These are phyloP conservation scores for Byssothecium circinans DNA, from an alignment of 2,329 filamentous ascomycete genomes.

Conservation along the genomic window DNA sequence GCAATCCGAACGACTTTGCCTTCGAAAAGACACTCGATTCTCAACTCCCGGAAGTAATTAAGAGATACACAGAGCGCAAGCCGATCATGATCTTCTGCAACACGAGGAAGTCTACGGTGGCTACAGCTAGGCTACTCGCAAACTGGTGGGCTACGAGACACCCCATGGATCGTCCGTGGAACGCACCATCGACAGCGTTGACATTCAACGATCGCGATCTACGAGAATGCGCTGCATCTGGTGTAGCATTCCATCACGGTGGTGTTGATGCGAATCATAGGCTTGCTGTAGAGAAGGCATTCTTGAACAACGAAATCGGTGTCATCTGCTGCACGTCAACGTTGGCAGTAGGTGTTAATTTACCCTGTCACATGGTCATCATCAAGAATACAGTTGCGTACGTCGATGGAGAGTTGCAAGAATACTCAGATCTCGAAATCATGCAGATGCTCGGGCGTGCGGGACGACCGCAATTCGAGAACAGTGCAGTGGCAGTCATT, in stretches of 20 bases:
- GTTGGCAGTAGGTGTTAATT: conserved; percentile 78
- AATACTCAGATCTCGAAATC: conserved; percentile 80
- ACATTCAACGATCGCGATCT: conserved; percentile 62
- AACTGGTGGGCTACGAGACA: conserved; percentile 63
- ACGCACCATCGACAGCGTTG: conserved; percentile 55
- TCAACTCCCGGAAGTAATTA: conserved; percentile 67
- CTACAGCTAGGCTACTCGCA: conserved; percentile 68
- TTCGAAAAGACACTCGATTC: conserved; percentile 72
- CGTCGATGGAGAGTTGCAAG: conserved; percentile 57
- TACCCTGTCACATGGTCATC: conserved; percentile 81
- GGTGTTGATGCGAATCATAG: conserved; percentile 69
- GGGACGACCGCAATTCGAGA: conserved; percentile 80
- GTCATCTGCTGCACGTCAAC: conserved; percentile 89
- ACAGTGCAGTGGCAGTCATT: conserved; percentile 74
- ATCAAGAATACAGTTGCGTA: conserved; percentile 75
- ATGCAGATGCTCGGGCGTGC: conserved; percentile 91
- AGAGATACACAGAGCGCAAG: conserved; percentile 68
- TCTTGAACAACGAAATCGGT: conserved; percentile 69
- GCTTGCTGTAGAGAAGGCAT: conserved; percentile 66
- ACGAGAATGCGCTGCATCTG: conserved; percentile 55
- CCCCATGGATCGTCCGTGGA: conserved; percentile 63
- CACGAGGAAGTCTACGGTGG: conserved; percentile 69
- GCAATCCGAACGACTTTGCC: conserved; percentile 67
- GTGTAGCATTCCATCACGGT: conserved; percentile 82
- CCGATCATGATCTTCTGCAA: conserved; percentile 84